Evolutionary conservation across 495 filamentous ascomycete genomes (phyloP).

Genomic region (Arthonia radiata): DNA sequence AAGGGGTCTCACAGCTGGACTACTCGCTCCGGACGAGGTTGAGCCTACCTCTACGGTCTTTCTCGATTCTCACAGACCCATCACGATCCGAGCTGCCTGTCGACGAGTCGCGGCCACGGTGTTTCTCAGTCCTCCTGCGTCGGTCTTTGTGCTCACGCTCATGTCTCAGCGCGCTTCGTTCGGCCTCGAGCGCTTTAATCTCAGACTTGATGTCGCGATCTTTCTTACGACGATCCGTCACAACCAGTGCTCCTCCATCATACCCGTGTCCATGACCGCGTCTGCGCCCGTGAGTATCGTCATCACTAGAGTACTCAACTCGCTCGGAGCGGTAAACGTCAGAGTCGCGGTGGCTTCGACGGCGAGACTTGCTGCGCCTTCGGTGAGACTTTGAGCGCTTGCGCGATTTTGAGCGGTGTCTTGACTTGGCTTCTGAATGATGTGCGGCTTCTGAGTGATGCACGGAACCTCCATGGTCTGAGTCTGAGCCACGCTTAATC

Average conservation of each 20-base stretch:
- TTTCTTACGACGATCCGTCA: no score
- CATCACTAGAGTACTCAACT: not conserved
- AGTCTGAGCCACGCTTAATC: not conserved
- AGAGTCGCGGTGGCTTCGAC: not conserved
- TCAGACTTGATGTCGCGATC: slow-evolving; percentile 32
- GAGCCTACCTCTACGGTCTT: slow-evolving; percentile 77
- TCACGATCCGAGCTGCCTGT: no score
- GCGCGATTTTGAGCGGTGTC: not conserved
- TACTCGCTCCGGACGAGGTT: no score
- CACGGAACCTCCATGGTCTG: not conserved
- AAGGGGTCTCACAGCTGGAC: no score
- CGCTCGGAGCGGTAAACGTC: not conserved
- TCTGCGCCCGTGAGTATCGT: not conserved
- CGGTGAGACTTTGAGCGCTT: not conserved
- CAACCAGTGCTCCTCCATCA: not conserved
- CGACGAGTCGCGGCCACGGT: no score
- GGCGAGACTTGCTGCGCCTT: not conserved
- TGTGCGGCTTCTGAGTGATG: not conserved
- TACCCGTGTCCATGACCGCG: not conserved
- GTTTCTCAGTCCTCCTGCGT: slow-evolving; percentile 17
- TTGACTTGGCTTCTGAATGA: not conserved
- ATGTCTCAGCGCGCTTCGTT: slow-evolving; percentile 16
- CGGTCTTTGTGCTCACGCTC: slow-evolving; percentile 19
- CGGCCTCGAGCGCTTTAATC: slow-evolving; percentile 28
- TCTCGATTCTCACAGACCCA: slow-evolving; percentile 39